phyloP scores from a whole-genome alignment of 148 eudicot species.

The Agrostemma githago region DNA sequence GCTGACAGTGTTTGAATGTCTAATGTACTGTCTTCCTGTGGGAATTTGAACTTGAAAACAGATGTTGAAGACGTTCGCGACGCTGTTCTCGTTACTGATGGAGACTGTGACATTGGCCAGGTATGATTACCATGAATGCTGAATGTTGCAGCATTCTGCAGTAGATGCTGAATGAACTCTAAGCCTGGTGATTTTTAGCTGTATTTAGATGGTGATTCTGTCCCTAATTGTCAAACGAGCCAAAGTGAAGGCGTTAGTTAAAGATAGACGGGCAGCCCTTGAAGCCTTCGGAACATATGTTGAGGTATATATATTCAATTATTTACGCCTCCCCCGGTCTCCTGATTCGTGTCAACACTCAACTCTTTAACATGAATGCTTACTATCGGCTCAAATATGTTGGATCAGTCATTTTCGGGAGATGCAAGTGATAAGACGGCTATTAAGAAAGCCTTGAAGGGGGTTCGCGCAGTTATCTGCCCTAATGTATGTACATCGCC shows the following conservation, averaged over 20 bases:
- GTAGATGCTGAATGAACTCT: constrained; percentile 14
- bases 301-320: constrained; percentile 50
- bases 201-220: constrained; percentile 75
- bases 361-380: neutral
- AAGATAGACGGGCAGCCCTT: constrained; percentile 75
- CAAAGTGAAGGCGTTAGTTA: constrained; percentile 82
- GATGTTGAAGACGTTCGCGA: constrained; percentile 67
- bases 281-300: constrained; percentile 95
- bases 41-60: constrained; percentile 17
- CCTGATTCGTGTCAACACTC: neutral
- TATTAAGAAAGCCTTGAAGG: constrained; percentile 66
- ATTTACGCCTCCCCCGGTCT: neutral
- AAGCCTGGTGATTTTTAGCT: constrained; percentile 30
- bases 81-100: constrained; percentile 88
- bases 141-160: no score
- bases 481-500: constrained; percentile 52
- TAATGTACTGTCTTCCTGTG: neutral
- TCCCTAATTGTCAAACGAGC: constrained; percentile 73
- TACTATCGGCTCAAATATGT: neutral
- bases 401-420: constrained; percentile 58
- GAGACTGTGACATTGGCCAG: constrained; percentile 95
- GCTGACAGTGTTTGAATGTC: neutral
- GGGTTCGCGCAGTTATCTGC: constrained; percentile 75
- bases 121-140: constrained; percentile 28
- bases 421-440: constrained; percentile 48